Percentiles rank a stretch among this genome's conserved stretches.
Evolutionary conservation across 2,329 filamentous ascomycete species (phyloP).

Genomic region (Pseudogymnoascus sp.): DNA sequence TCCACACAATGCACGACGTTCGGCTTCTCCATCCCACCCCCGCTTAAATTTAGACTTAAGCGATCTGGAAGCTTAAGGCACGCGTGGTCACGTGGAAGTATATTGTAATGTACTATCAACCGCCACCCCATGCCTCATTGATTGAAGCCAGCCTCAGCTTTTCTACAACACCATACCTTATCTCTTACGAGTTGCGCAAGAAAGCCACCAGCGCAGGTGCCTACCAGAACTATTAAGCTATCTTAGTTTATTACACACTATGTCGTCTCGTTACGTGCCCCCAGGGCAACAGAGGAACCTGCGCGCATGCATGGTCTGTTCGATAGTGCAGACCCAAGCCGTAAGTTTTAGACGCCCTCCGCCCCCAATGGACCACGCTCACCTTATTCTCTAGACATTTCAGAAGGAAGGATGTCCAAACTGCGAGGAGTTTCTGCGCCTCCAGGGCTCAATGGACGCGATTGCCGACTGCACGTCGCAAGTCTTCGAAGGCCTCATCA

Average conservation of each 20-base stretch:
- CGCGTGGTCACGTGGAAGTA: constrained; percentile 3
- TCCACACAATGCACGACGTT: neutral
- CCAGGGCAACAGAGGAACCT: constrained; percentile 73
- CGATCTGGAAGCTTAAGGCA: constrained; percentile 5
- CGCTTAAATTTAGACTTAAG: constrained; percentile 8
- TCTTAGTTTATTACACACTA: constrained; percentile 12
- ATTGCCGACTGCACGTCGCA: constrained; percentile 92
- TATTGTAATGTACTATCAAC: neutral
- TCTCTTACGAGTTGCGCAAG: neutral
- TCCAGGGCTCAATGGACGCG: constrained; percentile 68
- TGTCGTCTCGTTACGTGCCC: constrained; percentile 57
- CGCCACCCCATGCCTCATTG: neutral
- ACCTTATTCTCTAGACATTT: constrained; percentile 58
- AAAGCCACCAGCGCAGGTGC: neutral
- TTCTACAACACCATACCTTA: neutral
- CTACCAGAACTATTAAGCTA: neutral
- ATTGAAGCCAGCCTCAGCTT: neutral
- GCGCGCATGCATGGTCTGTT: constrained; percentile 98
- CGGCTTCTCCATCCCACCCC: neutral
- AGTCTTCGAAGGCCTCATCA: constrained; percentile 89
- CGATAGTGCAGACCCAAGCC: constrained; percentile 75
- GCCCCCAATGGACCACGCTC: constrained; percentile 9
- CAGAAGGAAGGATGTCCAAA: constrained; percentile 84
- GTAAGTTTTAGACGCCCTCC: constrained; percentile 39
- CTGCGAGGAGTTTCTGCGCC: constrained; percentile 86